Base-by-base conservation (phyloP, 805 yeast genomes). In the Brettanomyces sp. region DNA sequence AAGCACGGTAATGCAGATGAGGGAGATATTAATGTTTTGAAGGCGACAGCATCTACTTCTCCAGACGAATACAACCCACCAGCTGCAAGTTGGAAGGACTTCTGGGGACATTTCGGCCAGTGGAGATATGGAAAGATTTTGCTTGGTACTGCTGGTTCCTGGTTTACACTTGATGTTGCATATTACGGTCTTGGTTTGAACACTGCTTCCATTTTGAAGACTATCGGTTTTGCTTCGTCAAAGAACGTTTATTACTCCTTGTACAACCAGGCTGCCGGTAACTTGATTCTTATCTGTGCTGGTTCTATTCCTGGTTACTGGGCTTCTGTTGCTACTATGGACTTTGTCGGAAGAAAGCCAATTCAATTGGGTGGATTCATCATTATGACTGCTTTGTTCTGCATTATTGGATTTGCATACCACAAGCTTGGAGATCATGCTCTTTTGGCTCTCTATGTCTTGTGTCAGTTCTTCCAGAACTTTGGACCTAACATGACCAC, bases 301-400 rank as follows among this genome's bases (percentile, higher is more conserved):
- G 96, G 97, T 74, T 77, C 93, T 41, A 78, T 88, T 67, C 96
- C 96, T 57, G 96, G 96, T 62, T 88, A 88, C 70, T 88, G 96
- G 96, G 70, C 74, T 50, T 64, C 91, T 32, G 87, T 82, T 56
- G 88, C 88, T 44, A 81, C 91, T 41, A 63, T 88, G 49, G 96
- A 88, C 67, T 73, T 69, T 36, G 56, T 88, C 55, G 96, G 96
- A 58, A 81, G 96, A 75, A 86, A 83, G 67, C 80, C 89, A 52
- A 70, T 88, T 52, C 96, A 89, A 72, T 49, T 86, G 22, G 70
- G 69, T 59, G 95, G 95, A 57, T 88, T 88, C 72, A 49, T 74
- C 53, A 59, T 85, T 45, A 74, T 87, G 62, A 85, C 95, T 39
- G 63, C 70, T 45, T 65, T 89, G 49, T 80, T 89, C 70, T 82